These are phyloP conservation scores for Helianthus tuberosus DNA, from an alignment of 129 eudicot species.

Conservation along the genomic window DNA sequence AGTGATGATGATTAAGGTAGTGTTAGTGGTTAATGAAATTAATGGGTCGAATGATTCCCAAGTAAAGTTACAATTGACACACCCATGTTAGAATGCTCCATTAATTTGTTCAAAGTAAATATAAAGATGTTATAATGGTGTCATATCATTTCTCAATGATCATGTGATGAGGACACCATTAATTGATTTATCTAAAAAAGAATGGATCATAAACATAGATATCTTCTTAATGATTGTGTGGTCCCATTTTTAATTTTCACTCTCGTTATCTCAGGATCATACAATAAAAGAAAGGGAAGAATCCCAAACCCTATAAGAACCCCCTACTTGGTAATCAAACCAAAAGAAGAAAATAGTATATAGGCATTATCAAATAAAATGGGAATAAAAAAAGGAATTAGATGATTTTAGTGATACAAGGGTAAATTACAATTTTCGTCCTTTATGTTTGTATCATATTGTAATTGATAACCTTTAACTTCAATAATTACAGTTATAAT, in stretches of 20 bases:
- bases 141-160: conserved; percentile 36
- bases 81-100: conserved; percentile 33
- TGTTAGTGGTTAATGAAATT: conserved; percentile 28
- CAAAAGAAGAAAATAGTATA: no score
- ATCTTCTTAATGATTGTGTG: neutral
- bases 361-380: no score
- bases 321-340: no score
- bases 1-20: conserved; percentile 30
- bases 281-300: no score
- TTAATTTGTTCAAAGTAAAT: conserved; percentile 32
- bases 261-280: neutral
- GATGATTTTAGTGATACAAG: no score
- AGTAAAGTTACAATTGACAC: conserved; percentile 28
- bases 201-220: neutral
- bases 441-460: no score
- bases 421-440: no score
- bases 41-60: conserved; percentile 29
- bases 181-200: neutral
- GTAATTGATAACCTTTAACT: no score
- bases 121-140: conserved; percentile 31
- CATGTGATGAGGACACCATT: conserved; percentile 34
- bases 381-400: no score
- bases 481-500: no score
- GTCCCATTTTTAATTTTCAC: neutral
- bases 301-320: no score